Evolutionary conservation across 768 basidiomycete species (phyloP), one percentile per base, ranked within the genome.

Genomic region (Calocera viscosa): DNA sequence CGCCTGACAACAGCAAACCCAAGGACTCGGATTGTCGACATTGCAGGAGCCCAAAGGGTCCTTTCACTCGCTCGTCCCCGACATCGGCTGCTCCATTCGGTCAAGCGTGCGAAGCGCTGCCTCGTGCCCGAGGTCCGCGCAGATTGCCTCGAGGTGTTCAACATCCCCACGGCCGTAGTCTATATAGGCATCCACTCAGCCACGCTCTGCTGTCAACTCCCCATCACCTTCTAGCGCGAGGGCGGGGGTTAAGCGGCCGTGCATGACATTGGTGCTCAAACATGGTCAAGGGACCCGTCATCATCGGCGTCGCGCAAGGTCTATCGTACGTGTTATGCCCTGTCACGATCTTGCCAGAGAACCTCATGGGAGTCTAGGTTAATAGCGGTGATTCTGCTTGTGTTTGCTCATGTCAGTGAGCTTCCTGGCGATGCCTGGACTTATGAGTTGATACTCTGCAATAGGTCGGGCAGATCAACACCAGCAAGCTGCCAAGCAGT

Each of bases 381-480:
- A 81, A 71, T 75, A 30, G 77, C 78, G 69, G 82, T 80, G 68
- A 80, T 78, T 38, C 79, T 91, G 70, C 81, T 91, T 75, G 89
- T 92, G 69, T 90, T 91, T 77, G 83, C 85, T 72, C 89, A 92
- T 80, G 90, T 89, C 75, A 71, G 86, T 63, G 47, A 8, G 17
- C 32, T 19, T 43, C 7, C 14, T 17, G 26, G 43, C n/a, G n/a
- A n/a, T 79, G 66, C 71, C 65, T 3, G 49, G 30, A 68, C 28
- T 66, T 72, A 70, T 16, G 60, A 49, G 67, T 65, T 69, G 70
- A 75, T 71, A 72, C 73, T 68, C 60, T 40, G 41, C n/a, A 63
- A 63, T 69, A 91, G 90, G 83, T 91, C 67, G 89, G 87, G 68
- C 90, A 91, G 82, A 89, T 87, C 73, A 91, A 85, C 74, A 87